Conservation (phyloP, 768 basidiomycete species). For the Leccinum pellstonianum region DNA sequence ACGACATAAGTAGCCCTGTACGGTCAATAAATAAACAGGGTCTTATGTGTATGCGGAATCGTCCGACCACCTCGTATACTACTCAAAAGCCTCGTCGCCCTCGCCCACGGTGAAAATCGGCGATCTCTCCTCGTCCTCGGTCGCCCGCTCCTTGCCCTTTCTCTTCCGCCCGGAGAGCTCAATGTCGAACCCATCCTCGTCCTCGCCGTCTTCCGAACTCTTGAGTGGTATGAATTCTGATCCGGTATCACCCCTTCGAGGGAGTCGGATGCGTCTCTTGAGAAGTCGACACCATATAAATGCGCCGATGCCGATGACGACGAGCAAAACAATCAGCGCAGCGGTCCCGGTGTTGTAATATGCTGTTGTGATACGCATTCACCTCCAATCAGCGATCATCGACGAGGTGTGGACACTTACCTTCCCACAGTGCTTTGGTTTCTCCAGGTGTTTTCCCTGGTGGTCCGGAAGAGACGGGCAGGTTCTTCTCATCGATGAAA, state of each 20-base stretch:
- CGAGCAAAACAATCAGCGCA: conserved; percentile 75
- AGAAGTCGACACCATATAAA: conserved; percentile 76
- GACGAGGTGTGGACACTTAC: conserved; percentile 38
- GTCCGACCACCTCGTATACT: conserved; percentile 18
- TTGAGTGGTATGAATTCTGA: conserved; percentile 78
- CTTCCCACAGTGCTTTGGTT: conserved; percentile 89
- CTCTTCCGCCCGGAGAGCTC: conserved; percentile 33
- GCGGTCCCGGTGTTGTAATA: conserved; percentile 94
- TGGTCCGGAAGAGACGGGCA: conserved; percentile 36
- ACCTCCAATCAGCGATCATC: background rate
- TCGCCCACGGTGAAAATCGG: conserved; percentile 58
- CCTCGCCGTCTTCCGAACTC: conserved; percentile 33
- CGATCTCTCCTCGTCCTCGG: conserved; percentile 30
- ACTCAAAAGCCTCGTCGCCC: conserved; percentile 43
- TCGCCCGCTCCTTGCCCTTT: conserved; percentile 52
- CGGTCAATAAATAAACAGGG: background rate
- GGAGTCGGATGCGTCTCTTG: conserved; percentile 28
- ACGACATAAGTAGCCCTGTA: background rate
- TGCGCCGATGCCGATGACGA: conserved; percentile 62
- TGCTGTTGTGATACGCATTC: conserved; percentile 43
- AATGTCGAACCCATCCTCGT: conserved; percentile 46
- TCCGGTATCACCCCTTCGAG: conserved; percentile 7
- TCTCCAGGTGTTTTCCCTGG: conserved; percentile 66
- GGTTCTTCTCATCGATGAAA: conserved; percentile 46
- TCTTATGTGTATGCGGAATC: background rate